These are phyloP conservation scores for Guillardia theta DNA, from an alignment of 78 protist genomes.

Conservation along the genomic window DNA sequence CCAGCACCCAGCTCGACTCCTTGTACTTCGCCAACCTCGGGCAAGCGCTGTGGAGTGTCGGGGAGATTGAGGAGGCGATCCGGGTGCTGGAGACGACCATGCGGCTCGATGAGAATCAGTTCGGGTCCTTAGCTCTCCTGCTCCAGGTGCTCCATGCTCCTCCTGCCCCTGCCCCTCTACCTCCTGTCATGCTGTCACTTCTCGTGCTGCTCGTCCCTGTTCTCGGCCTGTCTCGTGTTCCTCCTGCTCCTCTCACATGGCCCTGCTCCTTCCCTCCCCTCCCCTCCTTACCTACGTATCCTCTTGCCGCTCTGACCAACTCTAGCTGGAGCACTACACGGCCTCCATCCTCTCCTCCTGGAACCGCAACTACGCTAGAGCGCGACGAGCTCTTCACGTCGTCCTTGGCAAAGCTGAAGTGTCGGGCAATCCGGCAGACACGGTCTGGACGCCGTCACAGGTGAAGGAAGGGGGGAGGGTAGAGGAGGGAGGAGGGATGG, in stretches of 20 bases:
- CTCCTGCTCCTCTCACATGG: neutral
- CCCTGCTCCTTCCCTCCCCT: neutral
- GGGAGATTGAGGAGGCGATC: constrained; percentile 1
- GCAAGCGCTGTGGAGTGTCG: constrained; percentile 19
- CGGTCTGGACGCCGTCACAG: no score
- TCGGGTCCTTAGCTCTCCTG: neutral
- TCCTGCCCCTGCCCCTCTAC: neutral
- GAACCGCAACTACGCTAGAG: no score
- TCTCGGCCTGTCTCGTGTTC: neutral
- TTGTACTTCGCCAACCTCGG: neutral
- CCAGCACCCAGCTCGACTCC: neutral
- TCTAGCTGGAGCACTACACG: neutral
- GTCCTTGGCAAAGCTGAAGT: no score
- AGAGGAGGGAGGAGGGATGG: neutral
- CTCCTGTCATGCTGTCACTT: neutral
- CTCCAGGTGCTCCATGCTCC: no score
- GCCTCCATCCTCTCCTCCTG: neutral
- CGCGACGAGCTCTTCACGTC: no score
- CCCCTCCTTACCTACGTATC: neutral
- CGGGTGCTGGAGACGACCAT: neutral
- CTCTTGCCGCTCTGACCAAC: neutral
- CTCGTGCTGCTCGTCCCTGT: neutral
- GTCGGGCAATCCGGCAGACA: neutral
- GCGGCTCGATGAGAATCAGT: neutral
- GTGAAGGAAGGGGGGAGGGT: neutral